Conservation (phyloP, 257 asterid genomes). For the Ballota nigra region DNA sequence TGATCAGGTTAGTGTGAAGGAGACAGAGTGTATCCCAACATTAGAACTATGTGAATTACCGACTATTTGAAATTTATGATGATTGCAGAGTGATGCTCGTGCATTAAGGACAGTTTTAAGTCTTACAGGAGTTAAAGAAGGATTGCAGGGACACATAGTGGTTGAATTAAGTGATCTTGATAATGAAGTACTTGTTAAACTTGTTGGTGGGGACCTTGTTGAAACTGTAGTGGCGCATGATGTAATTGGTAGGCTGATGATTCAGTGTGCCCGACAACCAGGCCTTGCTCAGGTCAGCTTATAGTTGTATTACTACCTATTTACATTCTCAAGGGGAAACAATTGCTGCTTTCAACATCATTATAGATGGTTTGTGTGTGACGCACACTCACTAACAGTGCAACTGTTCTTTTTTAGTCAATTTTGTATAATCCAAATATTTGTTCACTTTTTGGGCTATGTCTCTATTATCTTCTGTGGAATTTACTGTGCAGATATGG, state of each 20-base stretch:
- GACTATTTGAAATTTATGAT: slow-evolving; percentile 24
- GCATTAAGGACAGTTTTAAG: slow-evolving; percentile 89
- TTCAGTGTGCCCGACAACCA: slow-evolving; percentile 95
- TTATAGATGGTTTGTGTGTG: slow-evolving; percentile 1
- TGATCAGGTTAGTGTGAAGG: slow-evolving; percentile 61
- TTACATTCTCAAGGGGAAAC: neutral
- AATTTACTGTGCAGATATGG: slow-evolving; percentile 65
- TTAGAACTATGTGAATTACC: slow-evolving; percentile 10
- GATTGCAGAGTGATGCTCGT: slow-evolving; percentile 88
- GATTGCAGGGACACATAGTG: slow-evolving; percentile 79
- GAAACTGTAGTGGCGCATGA: slow-evolving; percentile 97
- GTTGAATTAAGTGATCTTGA: slow-evolving; percentile 92
- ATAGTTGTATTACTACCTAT: slow-evolving; percentile 5
- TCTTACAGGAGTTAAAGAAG: slow-evolving; percentile 91
- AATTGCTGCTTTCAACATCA: slow-evolving; percentile 12
- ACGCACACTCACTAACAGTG: neutral
- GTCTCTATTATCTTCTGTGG: slow-evolving; percentile 16
- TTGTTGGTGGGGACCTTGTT: slow-evolving; percentile 89
- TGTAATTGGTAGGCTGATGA: slow-evolving; percentile 90
- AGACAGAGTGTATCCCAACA: slow-evolving; percentile 24
- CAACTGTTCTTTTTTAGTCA: slow-evolving; percentile 1
- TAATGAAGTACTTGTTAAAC: slow-evolving; percentile 86
- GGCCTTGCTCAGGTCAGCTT: slow-evolving; percentile 92
- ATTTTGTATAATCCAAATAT: neutral
- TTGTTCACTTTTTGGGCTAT: slow-evolving; percentile 10